A percentile compares a stretch with the other conserved stretches of the same genome.
Evolutionary conservation across 495 filamentous ascomycete genomes (phyloP).

Genomic region (Penicillium alfredii): DNA sequence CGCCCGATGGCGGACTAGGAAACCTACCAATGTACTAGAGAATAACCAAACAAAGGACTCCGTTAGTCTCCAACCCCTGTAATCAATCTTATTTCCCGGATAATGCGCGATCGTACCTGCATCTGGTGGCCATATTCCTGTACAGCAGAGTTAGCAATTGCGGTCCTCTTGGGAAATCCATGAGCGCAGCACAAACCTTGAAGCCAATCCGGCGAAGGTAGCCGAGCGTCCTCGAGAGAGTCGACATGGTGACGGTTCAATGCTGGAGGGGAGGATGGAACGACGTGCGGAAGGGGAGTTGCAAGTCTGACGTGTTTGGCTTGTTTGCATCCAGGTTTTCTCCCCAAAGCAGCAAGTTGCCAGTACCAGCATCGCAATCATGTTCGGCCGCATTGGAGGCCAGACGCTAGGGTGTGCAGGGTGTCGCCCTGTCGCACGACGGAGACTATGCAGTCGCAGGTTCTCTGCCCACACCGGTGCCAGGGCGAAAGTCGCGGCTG

Average conservation of each 20-base stretch:
- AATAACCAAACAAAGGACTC: conserved; percentile 3
- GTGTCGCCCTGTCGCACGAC: conserved; percentile 26
- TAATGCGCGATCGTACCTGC: conserved; percentile 55
- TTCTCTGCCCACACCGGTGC: conserved; percentile 33
- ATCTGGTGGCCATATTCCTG: conserved; percentile 90
- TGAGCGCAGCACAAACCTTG: conserved; percentile 51
- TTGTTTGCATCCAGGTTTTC: conserved; percentile 29
- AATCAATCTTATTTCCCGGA: conserved; percentile 5
- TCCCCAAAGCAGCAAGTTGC: conserved; percentile 22
- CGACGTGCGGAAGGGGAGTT: conserved; percentile 7
- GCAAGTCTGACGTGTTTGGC: conserved; percentile 31
- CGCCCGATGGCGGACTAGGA: background rate
- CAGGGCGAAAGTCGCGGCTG: conserved; percentile 21
- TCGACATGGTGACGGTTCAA: conserved; percentile 70
- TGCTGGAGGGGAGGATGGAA: conserved; percentile 13
- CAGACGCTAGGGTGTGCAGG: conserved; percentile 32
- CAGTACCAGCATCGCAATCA: conserved; percentile 8
- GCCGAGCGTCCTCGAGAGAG: conserved; percentile 73
- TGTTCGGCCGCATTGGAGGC: conserved; percentile 41
- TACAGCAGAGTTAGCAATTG: conserved; percentile 27
- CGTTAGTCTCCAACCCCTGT: conserved; percentile 19
- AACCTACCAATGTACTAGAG: conserved; percentile 62
- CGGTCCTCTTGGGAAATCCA: background rate
- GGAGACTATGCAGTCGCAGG: conserved; percentile 32
- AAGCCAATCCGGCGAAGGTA: conserved; percentile 83